These are phyloP conservation scores for Chloris gayana DNA, from an alignment of 176 grass and related monocot species.

Conservation along the genomic window DNA sequence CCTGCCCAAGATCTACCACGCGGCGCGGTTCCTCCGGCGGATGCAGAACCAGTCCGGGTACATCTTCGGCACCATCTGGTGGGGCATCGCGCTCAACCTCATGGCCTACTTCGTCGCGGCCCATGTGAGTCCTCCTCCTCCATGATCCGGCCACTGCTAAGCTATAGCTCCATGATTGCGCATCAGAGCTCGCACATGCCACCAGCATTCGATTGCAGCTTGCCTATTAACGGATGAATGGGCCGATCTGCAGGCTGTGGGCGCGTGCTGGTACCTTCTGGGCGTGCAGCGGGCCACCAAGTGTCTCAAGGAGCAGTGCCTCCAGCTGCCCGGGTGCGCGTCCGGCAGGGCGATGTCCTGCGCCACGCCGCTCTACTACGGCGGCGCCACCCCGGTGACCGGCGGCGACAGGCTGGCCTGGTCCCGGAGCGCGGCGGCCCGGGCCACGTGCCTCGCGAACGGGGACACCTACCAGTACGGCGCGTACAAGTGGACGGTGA, in stretches of 20 bases:
- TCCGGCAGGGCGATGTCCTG: conserved; percentile 48
- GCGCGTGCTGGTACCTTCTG: conserved; percentile 89
- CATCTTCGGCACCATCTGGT: conserved; percentile 92
- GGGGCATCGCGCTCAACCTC: conserved; percentile 85
- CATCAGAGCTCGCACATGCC: background rate
- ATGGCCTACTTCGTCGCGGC: conserved; percentile 94
- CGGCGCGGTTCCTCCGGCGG: conserved; percentile 65
- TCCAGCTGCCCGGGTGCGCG: conserved; percentile 35
- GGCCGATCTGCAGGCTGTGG: conserved; percentile 55
- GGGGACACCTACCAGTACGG: conserved; percentile 75
- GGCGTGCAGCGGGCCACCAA: conserved; percentile 83
- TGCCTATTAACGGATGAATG: background rate
- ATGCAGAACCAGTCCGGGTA: conserved; percentile 67
- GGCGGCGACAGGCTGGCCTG: conserved; percentile 52
- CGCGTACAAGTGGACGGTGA: conserved; percentile 82
- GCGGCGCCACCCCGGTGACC: background rate
- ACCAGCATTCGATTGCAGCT: background rate
- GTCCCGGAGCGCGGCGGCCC: conserved; percentile 49
- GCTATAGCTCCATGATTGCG: too few relatives aligned
- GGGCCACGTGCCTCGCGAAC: conserved; percentile 49
- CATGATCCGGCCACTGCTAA: too few relatives aligned
- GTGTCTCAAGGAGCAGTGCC: conserved; percentile 71
- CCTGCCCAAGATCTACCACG: conserved; percentile 91
- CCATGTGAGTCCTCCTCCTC: conserved; percentile 46
- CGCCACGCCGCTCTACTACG: conserved; percentile 66